A percentile compares a stretch with the other conserved stretches of the same genome.
These are phyloP conservation scores for Apophysomyces ossiformis DNA, from an alignment of 371 early-diverging fungal genomes.

Conservation along the genomic window DNA sequence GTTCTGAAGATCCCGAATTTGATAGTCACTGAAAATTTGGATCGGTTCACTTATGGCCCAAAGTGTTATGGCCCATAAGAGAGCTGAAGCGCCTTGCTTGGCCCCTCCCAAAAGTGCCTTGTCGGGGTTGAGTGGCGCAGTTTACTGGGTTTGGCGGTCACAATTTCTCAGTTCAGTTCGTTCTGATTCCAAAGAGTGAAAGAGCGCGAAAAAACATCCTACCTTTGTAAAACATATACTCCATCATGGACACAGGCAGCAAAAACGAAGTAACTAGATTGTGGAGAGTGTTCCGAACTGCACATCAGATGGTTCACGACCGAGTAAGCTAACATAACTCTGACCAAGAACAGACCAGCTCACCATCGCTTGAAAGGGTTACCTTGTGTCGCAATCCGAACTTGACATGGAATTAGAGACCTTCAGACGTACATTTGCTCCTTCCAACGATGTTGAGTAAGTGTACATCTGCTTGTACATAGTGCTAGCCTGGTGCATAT, in stretches of 20 bases:
- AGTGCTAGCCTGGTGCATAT: neutral
- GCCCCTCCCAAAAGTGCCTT: neutral
- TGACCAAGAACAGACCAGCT: neutral
- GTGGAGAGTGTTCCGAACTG: slow-evolving; percentile 88
- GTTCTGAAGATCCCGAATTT: neutral
- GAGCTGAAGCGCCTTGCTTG: too few relatives aligned
- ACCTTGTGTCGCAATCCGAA: slow-evolving; percentile 80
- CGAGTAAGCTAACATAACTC: slow-evolving; percentile 51
- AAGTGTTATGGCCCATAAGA: too few relatives aligned
- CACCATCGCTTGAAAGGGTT: slow-evolving; percentile 64
- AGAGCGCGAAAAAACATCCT: too few relatives aligned
- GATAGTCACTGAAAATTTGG: neutral
- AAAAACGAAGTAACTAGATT: slow-evolving; percentile 72
- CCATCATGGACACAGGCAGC: slow-evolving; percentile 57
- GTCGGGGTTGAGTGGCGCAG: slow-evolving; percentile 13
- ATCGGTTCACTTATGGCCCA: neutral
- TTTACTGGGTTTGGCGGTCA: slow-evolving; percentile 4
- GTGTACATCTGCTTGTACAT: slow-evolving; percentile 16
- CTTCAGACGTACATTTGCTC: slow-evolving; percentile 75
- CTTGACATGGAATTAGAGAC: slow-evolving; percentile 83
- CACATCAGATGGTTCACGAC: slow-evolving; percentile 89
- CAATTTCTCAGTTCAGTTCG: neutral
- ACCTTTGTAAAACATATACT: slow-evolving; percentile 8
- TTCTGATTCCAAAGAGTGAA: too few relatives aligned
- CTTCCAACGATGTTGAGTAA: slow-evolving; percentile 83